Evolutionary conservation across 106 monocot genomes (phyloP), one percentile per base, ranked within the genome.

Genomic region (Chionographis japonica): DNA sequence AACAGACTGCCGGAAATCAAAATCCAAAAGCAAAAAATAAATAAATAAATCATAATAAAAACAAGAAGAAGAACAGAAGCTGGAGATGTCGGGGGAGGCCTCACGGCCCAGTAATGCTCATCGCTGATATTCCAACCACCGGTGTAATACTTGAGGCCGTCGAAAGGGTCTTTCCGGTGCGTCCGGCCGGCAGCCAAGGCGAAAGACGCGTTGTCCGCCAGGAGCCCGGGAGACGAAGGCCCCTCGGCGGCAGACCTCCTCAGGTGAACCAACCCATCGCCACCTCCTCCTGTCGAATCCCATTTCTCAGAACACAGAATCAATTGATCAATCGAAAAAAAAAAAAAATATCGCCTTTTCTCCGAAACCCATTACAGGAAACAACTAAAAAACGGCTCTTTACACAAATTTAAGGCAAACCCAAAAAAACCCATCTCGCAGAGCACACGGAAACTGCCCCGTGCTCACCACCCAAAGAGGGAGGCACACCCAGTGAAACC

Each of bases 51-150:
- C 11, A 62, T 12, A 27, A 27, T 8, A 57, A 65, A 51, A 0
- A 5, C 8, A 51, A 64, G 12, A 61, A 61, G 8, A 67, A 20
- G 7, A 51, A 67, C 2, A 6, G 16, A 35, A 5, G 8, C 6
- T 20, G 10, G 7, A 3, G 46, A 3, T 3, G 19, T 5, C 4
- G 7, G 49, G 38, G 54, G 19, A 35, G 40, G 52, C 6, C 90
- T 79, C 65, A 99, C 98, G 80, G 98, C 83, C 90, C 89, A 98
- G 68, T 99, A 99, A 73, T 93, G 85, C 12, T 59, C 2, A 6
- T 93, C 67, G 41, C 85, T 93, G 72, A 99, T 93, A 70, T 99
- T 93, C 98, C 98, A 99, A 58, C 98, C 98, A 12, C 88, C 87
- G 17, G 62, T 83, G 60, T 99, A 99, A 20, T 40, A 14, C 27